A percentile compares a stretch with the other conserved stretches of the same genome.
Evolutionary conservation across 2,329 filamentous ascomycete species (phyloP).

Genomic region (Monosporascus sp.): DNA sequence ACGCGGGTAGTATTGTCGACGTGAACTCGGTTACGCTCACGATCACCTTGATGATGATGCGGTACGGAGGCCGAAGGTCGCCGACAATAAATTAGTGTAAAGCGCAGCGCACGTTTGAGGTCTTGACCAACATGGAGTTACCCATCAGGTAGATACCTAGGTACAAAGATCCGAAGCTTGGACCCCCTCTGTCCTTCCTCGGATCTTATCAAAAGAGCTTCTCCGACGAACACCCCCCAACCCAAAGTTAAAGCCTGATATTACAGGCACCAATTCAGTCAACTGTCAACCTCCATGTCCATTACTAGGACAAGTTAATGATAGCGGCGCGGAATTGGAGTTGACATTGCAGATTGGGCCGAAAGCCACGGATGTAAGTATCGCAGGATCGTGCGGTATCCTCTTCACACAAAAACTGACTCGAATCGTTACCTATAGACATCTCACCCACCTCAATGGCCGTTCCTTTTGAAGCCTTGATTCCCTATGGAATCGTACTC

Average conservation of each 20-base stretch:
- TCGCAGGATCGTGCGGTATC: neutral
- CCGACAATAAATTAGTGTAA: too few species aligned
- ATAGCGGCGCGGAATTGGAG: neutral
- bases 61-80: too few species aligned
- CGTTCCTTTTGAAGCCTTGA: slow-evolving; percentile 58
- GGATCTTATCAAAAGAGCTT: neutral
- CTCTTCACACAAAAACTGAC: slow-evolving; percentile 2
- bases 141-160: too few species aligned
- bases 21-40: neutral
- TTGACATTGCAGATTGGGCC: neutral
- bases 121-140: too few species aligned
- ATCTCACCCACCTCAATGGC: slow-evolving; percentile 42
- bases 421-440: neutral
- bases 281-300: neutral
- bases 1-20: neutral
- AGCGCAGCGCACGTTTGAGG: too few species aligned
- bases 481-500: slow-evolving; percentile 61
- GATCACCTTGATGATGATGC: neutral
- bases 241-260: neutral
- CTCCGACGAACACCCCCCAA: neutral
- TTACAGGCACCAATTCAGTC: neutral
- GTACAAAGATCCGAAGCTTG: too few species aligned
- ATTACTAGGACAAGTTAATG: neutral
- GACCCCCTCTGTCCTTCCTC: too few species aligned
- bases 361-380: slow-evolving; percentile 2